Percentiles rank a stretch among this genome's conserved stretches.
These are phyloP conservation scores for Kodamaea nitidulidarum DNA, from an alignment of 805 yeast genomes.

Conservation along the genomic window DNA sequence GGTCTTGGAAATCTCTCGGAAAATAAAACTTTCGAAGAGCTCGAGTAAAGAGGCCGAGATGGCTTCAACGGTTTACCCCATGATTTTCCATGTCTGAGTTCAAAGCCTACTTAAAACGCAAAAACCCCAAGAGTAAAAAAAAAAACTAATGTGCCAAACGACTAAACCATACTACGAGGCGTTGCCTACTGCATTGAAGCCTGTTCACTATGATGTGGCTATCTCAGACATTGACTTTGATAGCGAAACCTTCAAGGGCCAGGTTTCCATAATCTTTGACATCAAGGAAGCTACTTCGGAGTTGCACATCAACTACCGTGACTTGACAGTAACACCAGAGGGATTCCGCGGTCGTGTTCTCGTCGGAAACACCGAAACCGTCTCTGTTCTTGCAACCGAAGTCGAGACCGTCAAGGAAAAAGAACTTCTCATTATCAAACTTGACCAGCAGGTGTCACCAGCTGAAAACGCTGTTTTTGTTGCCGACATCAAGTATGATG, in stretches of 20 bases:
- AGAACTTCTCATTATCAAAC: conserved; percentile 61
- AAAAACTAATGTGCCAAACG: too few species aligned
- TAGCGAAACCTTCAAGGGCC: conserved; percentile 45
- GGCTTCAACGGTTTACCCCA: too few species aligned
- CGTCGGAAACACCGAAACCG: conserved; percentile 20
- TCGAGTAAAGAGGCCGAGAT: too few species aligned
- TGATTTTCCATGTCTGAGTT: too few species aligned
- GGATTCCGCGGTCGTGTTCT: conserved; percentile 16
- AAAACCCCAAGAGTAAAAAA: too few species aligned
- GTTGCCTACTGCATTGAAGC: conserved; percentile 59
- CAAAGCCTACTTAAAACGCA: too few species aligned
- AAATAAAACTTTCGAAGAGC: too few species aligned
- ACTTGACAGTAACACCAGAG: conserved; percentile 26
- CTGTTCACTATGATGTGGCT: conserved; percentile 64
- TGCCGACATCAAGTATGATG: conserved; percentile 36
- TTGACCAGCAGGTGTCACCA: conserved; percentile 36
- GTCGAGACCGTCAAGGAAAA: conserved; percentile 42
- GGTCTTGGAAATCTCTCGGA: too few species aligned
- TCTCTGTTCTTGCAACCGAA: conserved; percentile 19
- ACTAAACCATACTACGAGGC: too few species aligned
- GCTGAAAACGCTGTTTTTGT: conserved; percentile 11
- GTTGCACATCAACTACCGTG: conserved; percentile 48
- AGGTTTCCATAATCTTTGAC: conserved; percentile 44
- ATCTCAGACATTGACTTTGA: conserved; percentile 57
- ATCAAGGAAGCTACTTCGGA: conserved; percentile 40